Percentiles rank a stretch among this genome's conserved stretches.
Conservation (phyloP, 768 basidiomycete genomes). For the Macrolepiota albuminosa region DNA sequence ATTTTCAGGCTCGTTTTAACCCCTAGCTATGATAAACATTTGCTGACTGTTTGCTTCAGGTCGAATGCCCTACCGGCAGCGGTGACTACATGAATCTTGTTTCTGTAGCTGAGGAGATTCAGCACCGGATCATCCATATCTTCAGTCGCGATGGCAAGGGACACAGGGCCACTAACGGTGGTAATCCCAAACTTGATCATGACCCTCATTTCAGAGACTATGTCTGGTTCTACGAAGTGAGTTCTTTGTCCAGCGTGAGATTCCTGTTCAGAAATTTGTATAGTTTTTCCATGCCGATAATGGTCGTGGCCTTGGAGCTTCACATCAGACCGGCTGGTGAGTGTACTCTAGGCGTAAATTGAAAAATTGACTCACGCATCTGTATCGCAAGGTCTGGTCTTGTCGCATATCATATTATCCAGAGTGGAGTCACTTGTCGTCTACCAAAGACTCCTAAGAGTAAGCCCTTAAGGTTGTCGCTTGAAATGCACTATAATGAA, state of each 20-base stretch:
- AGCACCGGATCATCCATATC: constrained; percentile 98
- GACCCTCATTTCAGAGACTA: constrained; percentile 98
- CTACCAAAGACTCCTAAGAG: constrained; percentile 93
- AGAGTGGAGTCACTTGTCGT: constrained; percentile 84
- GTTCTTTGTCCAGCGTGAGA: constrained; percentile 11
- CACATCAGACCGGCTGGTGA: constrained; percentile 97
- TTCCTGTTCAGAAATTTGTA: not conserved
- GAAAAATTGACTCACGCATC: not conserved
- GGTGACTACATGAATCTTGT: constrained; percentile 98
- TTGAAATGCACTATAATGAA: constrained; percentile 2
- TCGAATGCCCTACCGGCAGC: constrained; percentile 94
- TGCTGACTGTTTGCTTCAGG: constrained; percentile 26
- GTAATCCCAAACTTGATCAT: constrained; percentile 76
- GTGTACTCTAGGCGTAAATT: constrained; percentile 10
- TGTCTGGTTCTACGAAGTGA: constrained; percentile 91
- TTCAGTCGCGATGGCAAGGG: constrained; percentile 91
- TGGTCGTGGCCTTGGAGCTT: constrained; percentile 91
- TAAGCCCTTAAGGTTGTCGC: constrained; percentile 32
- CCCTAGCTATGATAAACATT: too few species aligned
- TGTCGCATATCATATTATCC: constrained; percentile 87
- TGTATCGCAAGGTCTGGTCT: constrained; percentile 63
- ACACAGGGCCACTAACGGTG: constrained; percentile 87
- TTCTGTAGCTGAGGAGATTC: constrained; percentile 93
- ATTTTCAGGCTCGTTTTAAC: constrained; percentile 50
- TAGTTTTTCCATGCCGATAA: constrained; percentile 95